Percentiles rank a stretch among this genome's conserved stretches.
These are phyloP conservation scores for Puccinellia tenuiflora DNA, from an alignment of 176 grass and related monocot genomes.

Conservation along the genomic window DNA sequence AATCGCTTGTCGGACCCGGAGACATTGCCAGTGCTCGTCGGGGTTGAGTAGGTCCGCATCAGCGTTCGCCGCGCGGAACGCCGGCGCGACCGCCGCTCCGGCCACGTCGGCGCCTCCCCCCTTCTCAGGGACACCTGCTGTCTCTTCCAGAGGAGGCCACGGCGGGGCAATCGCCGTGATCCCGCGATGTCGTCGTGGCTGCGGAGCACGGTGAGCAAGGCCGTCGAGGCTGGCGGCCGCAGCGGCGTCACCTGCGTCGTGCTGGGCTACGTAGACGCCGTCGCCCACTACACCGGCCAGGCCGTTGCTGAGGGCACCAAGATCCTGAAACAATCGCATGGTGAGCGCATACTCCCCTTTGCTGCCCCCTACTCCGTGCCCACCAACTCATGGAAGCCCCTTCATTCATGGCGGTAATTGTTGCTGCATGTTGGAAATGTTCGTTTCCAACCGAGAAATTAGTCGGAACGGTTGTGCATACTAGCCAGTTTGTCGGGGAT, in stretches of 20 bases:
- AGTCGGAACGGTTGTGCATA: background rate
- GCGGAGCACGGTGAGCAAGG: constrained; percentile 84
- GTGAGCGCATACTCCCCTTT: constrained; percentile 30
- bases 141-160: no score
- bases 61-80: no score
- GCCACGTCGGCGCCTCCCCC: no score
- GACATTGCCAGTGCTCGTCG: no score
- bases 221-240: constrained; percentile 76
- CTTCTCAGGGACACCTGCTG: no score
- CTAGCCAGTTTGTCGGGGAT: background rate
- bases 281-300: constrained; percentile 76
- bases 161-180: background rate
- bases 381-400: background rate
- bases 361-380: background rate
- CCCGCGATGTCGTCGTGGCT: constrained; percentile 77
- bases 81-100: no score
- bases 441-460: constrained; percentile 4
- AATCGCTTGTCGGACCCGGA: no score
- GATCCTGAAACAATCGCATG: constrained; percentile 71
- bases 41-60: no score
- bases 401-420: no score
- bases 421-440: no score
- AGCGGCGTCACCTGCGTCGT: constrained; percentile 65
- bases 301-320: constrained; percentile 83
- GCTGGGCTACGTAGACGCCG: constrained; percentile 81